A percentile compares a stretch with the other conserved stretches of the same genome.
Conservation (phyloP, 2,329 filamentous ascomycete genomes). For the Penicillium expansum region DNA sequence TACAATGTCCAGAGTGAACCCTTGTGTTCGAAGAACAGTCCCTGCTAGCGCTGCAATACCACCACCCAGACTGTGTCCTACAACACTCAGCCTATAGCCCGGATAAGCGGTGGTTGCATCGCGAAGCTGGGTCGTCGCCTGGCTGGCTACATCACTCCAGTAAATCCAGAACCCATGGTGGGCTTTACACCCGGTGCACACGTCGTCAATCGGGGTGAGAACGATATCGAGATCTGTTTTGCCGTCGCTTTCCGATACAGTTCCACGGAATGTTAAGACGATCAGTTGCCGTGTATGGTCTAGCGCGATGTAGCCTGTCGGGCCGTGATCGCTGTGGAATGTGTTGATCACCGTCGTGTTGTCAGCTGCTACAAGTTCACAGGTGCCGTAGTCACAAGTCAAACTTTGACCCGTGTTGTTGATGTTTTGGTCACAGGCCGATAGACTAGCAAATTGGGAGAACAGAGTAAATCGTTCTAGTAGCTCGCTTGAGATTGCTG, state of each 20-base stretch:
- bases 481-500: background rate
- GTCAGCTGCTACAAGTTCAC: background rate
- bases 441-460: background rate
- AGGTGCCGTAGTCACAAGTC: background rate
- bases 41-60: background rate
- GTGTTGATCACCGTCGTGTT: background rate
- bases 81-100: background rate
- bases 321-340: background rate
- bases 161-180: constrained; percentile 1
- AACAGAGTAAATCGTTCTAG: background rate
- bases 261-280: background rate
- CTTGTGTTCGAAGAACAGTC: background rate
- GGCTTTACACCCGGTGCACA: background rate
- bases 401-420: background rate
- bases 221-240: background rate
- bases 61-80: background rate
- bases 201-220: background rate
- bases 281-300: background rate
- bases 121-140: background rate
- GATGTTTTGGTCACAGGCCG: background rate
- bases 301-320: background rate
- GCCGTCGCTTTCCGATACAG: background rate
- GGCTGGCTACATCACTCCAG: background rate
- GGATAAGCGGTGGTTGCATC: background rate
- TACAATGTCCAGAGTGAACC: background rate